These are phyloP conservation scores for Aureococcus anophagefferens DNA, from an alignment of 108 stramenopile species.

Conservation along the genomic window DNA sequence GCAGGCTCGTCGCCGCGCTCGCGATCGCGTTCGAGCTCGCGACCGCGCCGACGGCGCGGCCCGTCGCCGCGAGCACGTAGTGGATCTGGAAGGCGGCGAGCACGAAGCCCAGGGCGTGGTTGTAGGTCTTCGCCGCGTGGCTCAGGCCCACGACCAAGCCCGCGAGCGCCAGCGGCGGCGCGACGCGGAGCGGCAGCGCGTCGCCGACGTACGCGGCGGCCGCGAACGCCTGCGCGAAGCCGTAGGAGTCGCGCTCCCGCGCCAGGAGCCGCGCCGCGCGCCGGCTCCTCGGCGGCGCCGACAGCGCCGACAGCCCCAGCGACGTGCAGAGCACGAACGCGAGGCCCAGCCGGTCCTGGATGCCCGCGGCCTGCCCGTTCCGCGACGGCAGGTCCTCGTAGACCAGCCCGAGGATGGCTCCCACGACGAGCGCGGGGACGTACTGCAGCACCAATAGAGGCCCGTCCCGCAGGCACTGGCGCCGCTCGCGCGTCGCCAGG, in stretches of 20 bases:
- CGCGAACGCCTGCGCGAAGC: background rate
- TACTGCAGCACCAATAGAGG: background rate
- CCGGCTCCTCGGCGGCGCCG: background rate
- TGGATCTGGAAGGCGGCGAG: background rate
- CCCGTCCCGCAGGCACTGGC: background rate
- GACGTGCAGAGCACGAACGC: background rate
- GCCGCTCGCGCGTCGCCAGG: background rate
- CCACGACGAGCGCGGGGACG: background rate
- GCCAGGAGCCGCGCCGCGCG: background rate
- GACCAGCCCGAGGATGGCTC: background rate
- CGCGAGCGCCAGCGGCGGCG: background rate
- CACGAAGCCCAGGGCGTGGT: background rate
- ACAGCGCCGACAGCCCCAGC: background rate
- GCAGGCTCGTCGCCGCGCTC: background rate
- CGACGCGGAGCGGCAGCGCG: background rate
- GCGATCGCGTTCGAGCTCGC: background rate
- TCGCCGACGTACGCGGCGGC: background rate
- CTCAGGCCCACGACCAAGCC: background rate
- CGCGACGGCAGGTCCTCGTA: background rate
- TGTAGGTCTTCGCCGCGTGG: background rate
- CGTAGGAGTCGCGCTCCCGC: background rate
- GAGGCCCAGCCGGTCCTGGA: background rate
- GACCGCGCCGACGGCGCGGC: background rate
- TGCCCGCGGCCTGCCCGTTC: background rate
- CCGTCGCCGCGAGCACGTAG: background rate